These are phyloP conservation scores for Carex pumila DNA, from an alignment of 176 grass and related monocot species.

Conservation along the genomic window DNA sequence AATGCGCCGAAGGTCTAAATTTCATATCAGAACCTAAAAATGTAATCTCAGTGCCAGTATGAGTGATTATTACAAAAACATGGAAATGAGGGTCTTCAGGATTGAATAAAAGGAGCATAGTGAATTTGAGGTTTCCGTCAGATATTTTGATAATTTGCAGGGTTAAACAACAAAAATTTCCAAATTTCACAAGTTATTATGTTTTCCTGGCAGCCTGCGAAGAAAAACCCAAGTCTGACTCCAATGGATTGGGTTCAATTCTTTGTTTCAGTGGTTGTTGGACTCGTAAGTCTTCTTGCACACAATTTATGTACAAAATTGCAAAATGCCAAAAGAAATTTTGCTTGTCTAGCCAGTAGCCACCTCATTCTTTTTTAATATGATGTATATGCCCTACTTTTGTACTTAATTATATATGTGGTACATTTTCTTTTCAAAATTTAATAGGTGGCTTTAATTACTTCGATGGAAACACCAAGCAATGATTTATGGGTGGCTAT, in stretches of 20 bases:
- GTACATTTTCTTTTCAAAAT: conserved; percentile 4
- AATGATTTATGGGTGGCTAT: conserved; percentile 70
- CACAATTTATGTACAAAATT: not conserved
- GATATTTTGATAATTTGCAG: not conserved
- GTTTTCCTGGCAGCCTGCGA: conserved; percentile 65
- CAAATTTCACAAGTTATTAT: not conserved
- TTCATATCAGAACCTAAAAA: not conserved
- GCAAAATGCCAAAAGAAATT: not conserved
- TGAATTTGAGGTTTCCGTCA: not conserved
- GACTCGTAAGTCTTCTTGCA: conserved; percentile 59
- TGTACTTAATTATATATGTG: not conserved
- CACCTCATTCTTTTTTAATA: not conserved
- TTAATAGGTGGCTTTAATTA: conserved; percentile 62
- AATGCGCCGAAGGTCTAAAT: not conserved
- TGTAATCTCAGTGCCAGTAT: not conserved
- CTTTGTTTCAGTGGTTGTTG: conserved; percentile 70
- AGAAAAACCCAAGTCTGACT: conserved; percentile 89
- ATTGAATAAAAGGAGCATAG: no score
- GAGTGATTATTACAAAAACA: no score
- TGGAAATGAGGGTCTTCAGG: no score
- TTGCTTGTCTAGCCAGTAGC: not conserved
- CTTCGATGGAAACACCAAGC: conserved; percentile 80
- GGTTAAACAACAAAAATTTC: not conserved
- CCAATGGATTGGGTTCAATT: conserved; percentile 98
- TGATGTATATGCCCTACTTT: not conserved